Evolutionary conservation across 2,329 filamentous ascomycete genomes (phyloP).

Genomic region (Bipolaris zeicola): DNA sequence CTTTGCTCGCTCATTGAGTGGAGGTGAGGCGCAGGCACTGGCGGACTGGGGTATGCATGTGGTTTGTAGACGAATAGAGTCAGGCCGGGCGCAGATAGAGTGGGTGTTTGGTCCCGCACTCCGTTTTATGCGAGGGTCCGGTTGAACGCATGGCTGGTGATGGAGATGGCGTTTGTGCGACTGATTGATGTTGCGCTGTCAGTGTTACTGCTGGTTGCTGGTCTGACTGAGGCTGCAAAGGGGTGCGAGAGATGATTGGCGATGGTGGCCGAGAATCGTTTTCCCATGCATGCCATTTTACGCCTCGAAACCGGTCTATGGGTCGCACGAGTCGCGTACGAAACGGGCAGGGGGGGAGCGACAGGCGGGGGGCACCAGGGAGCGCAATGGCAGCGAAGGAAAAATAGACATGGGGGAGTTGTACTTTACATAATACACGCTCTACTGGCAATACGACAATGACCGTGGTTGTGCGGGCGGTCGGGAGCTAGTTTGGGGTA

Average conservation of each 20-base stretch:
- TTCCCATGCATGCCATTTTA: slow-evolving; percentile 12
- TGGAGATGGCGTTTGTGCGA: slow-evolving; percentile 3
- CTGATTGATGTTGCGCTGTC: neutral
- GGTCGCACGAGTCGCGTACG: slow-evolving; percentile 13
- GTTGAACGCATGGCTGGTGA: neutral
- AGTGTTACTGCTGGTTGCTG: neutral
- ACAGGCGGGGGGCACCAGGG: neutral
- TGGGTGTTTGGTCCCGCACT: neutral
- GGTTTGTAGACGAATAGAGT: neutral
- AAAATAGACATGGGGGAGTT: neutral
- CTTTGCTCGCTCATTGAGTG: no score
- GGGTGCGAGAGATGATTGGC: slow-evolving; percentile 2
- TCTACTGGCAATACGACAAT: no score
- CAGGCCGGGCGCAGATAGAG: no score
- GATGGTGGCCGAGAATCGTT: slow-evolving; percentile 3
- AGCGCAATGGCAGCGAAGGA: neutral
- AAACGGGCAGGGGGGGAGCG: slow-evolving; percentile 4
- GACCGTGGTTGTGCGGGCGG: no score
- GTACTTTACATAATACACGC: neutral
- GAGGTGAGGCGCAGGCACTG: neutral
- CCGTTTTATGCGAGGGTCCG: slow-evolving; percentile 1
- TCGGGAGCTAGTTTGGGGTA: no score
- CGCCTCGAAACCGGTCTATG: slow-evolving; percentile 10
- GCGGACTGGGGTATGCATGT: neutral
- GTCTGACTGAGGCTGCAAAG: neutral